phyloP scores from a whole-genome alignment of 2,329 filamentous ascomycete genomes.

The Diplodia mutila region DNA sequence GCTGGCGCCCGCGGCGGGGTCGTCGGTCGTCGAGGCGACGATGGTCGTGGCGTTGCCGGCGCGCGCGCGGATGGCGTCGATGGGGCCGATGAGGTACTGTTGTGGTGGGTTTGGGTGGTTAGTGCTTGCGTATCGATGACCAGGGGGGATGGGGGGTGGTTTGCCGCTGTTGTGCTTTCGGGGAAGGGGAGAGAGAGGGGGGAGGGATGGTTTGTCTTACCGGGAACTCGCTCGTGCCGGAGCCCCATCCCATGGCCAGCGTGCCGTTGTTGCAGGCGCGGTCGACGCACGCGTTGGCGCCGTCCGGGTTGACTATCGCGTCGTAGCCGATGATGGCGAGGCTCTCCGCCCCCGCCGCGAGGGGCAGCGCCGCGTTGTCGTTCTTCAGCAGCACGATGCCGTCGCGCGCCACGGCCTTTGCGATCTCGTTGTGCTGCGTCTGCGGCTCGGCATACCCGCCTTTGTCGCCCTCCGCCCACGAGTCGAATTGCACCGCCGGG shows the following conservation, averaged over 20 bases:
- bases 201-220: neutral
- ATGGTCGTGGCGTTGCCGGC: conserved; percentile 45
- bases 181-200: neutral
- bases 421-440: conserved; percentile 47
- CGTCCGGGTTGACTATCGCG: conserved; percentile 72
- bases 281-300: conserved; percentile 79
- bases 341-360: conserved; percentile 69
- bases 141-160: too few relatives aligned
- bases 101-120: neutral
- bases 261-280: conserved; percentile 66
- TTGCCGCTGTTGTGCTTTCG: neutral
- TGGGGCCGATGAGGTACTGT: conserved; percentile 48
- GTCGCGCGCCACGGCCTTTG: conserved; percentile 49
- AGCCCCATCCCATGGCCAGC: conserved; percentile 71
- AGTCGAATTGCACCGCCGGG: conserved; percentile 50
- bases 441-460: conserved; percentile 39
- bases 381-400: conserved; percentile 64
- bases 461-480: conserved; percentile 28
- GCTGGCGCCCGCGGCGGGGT: conserved; percentile 40
- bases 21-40: conserved; percentile 45
- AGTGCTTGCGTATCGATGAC: neutral
- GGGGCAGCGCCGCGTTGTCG: conserved; percentile 67
- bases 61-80: conserved; percentile 47
- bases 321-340: conserved; percentile 73
- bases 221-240: conserved; percentile 54